Percentiles rank a stretch among this genome's conserved stretches.
Conservation (phyloP, 2,329 filamentous ascomycete species). For the Aspergillus eucalypticola region DNA sequence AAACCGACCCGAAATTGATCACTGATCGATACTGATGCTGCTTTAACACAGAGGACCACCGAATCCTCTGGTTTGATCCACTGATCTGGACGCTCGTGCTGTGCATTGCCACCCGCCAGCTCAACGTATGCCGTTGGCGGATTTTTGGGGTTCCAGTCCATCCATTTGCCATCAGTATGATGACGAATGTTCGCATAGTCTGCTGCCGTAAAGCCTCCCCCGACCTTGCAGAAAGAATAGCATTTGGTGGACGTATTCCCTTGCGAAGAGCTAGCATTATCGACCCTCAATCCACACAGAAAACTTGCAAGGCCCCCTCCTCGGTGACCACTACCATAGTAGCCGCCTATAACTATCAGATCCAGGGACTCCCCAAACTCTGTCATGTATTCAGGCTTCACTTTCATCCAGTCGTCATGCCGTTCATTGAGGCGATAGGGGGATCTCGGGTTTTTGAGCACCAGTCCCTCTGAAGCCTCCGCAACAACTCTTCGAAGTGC, state of each 20-base stretch:
- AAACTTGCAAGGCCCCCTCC: conserved; percentile 84
- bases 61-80: conserved; percentile 93
- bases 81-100: conserved; percentile 79
- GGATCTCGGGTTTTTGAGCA: conserved; percentile 89
- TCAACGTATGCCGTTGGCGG: conserved; percentile 79
- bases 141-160: conserved; percentile 73
- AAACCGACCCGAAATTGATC: conserved; percentile 74
- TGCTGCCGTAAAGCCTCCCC: conserved; percentile 82
- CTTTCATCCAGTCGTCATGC: conserved; percentile 96
- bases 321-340: conserved; percentile 83
- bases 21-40: conserved; percentile 71
- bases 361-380: conserved; percentile 94
- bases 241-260: conserved; percentile 68
- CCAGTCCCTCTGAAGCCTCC: conserved; percentile 83
- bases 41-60: conserved; percentile 84
- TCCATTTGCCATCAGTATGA: conserved; percentile 88
- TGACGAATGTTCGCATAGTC: conserved; percentile 85
- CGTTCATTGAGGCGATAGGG: conserved; percentile 84
- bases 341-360: conserved; percentile 84
- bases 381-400: conserved; percentile 97
- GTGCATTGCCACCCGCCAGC: conserved; percentile 73
- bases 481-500: conserved; percentile 79
- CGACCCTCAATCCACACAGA: conserved; percentile 80
- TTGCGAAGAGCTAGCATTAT: conserved; percentile 64
- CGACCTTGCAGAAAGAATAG: conserved; percentile 96